These are phyloP conservation scores for Wickerhamomyces bovis DNA, from an alignment of 805 yeast species.

Conservation along the genomic window DNA sequence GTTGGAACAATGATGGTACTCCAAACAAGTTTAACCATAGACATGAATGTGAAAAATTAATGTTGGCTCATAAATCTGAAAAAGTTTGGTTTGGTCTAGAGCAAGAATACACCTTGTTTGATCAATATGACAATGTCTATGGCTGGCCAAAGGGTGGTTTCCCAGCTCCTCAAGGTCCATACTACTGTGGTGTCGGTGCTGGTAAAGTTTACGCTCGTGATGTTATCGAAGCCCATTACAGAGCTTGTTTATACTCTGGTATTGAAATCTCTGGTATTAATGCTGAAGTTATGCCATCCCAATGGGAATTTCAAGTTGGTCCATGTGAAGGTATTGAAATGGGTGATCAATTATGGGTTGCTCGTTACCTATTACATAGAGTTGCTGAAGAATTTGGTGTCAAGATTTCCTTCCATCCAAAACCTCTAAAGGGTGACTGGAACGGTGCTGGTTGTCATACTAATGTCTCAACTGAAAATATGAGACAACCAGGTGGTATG, in stretches of 20 bases:
- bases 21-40: slow-evolving; percentile 99
- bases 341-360: slow-evolving; percentile 98
- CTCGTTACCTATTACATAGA: slow-evolving; percentile 87
- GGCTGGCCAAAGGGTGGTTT: slow-evolving; percentile 99
- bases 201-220: slow-evolving; percentile 98
- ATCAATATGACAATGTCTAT: slow-evolving; percentile 81
- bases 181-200: slow-evolving; percentile 99
- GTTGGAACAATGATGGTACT: slow-evolving; percentile 98
- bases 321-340: slow-evolving; percentile 92
- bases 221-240: slow-evolving; percentile 97
- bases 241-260: slow-evolving; percentile 95
- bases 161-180: slow-evolving; percentile 99
- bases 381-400: slow-evolving; percentile 99
- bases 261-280: slow-evolving; percentile 89
- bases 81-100: slow-evolving; percentile 97
- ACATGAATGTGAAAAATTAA: slow-evolving; percentile 91
- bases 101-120: slow-evolving; percentile 97
- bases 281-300: slow-evolving; percentile 99
- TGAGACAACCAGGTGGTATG: slow-evolving; percentile 97
- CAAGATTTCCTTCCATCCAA: slow-evolving; percentile 98
- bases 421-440: slow-evolving; percentile 98
- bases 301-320: slow-evolving; percentile 99
- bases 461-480: slow-evolving; percentile 85
- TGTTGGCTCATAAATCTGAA: slow-evolving; percentile 84
- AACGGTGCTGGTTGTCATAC: slow-evolving; percentile 99